phyloP scores from a whole-genome alignment of 805 yeast genomes.

The Wickerhamomyces bovis region DNA sequence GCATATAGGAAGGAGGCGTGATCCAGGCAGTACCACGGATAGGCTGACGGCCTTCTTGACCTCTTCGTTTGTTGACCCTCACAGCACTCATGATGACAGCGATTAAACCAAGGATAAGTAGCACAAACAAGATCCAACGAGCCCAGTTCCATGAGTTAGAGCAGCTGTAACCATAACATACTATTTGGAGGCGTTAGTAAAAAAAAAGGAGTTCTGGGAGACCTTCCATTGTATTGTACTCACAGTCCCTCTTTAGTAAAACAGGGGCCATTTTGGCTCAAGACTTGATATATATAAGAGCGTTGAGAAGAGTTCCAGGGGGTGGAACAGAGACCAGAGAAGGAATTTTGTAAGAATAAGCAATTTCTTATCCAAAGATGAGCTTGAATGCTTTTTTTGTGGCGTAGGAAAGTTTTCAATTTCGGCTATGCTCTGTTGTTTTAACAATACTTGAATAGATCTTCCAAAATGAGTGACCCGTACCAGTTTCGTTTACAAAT shows the following conservation, averaged over 20 bases:
- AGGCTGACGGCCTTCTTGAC: slow-evolving; percentile 42
- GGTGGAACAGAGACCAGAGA: too few species aligned
- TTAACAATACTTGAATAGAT: too few species aligned
- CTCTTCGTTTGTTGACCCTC: slow-evolving; percentile 48
- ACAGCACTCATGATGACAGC: slow-evolving; percentile 45
- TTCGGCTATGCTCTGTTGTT: too few species aligned
- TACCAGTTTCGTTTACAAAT: too few species aligned
- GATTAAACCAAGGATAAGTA: slow-evolving; percentile 45
- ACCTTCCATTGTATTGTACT: not conserved
- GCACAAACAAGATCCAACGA: slow-evolving; percentile 42
- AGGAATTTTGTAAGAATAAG: not conserved
- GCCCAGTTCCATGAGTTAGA: slow-evolving; percentile 22
- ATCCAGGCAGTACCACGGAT: slow-evolving; percentile 78
- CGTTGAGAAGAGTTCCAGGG: too few species aligned
- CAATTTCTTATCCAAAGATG: not conserved
- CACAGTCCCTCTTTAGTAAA: not conserved
- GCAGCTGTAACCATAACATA: slow-evolving; percentile 19
- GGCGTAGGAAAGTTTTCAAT: too few species aligned
- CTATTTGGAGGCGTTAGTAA: not conserved
- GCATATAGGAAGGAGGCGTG: slow-evolving; percentile 72
- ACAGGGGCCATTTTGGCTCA: not conserved
- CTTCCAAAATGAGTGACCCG: too few species aligned
- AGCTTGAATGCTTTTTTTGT: too few species aligned
- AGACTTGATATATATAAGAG: too few species aligned
- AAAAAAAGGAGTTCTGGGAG: not conserved